Evolutionary conservation across 23 red algal species (phyloP).

Genomic region (Agarophyton chilense): DNA sequence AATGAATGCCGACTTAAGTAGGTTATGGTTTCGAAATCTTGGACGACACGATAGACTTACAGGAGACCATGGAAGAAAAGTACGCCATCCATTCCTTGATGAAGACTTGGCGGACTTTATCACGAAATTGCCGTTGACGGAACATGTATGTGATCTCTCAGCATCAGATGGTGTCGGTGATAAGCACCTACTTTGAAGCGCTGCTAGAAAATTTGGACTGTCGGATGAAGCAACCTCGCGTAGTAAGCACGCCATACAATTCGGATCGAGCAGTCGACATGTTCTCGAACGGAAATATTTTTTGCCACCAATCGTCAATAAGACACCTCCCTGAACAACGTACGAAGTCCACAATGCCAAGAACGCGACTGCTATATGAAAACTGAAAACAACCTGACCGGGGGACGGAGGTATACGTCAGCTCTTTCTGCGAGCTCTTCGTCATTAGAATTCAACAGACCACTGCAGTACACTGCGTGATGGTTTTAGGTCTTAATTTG

Average conservation of each 20-base stretch:
- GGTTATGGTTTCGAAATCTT: constrained; percentile 95
- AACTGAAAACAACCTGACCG: constrained; percentile 46
- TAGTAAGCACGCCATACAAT: constrained; percentile 84
- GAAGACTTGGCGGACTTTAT: constrained; percentile 69
- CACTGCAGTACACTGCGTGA: no score
- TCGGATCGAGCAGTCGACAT: constrained; percentile 79
- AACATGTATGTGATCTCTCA: constrained; percentile 58
- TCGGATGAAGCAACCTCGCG: constrained; percentile 35
- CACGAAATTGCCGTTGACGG: constrained; percentile 43
- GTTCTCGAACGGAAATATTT: constrained; percentile 54
- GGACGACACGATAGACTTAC: constrained; percentile 88
- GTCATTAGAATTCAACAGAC: neutral
- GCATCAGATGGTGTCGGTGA: constrained; percentile 72
- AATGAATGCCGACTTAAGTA: constrained; percentile 85
- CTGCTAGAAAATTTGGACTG: constrained; percentile 50
- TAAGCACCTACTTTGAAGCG: constrained; percentile 74
- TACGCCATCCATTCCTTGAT: constrained; percentile 83
- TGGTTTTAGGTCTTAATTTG: no score
- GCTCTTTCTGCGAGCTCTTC: constrained; percentile 12
- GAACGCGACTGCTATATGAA: neutral
- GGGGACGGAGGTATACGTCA: constrained; percentile 63
- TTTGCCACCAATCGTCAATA: neutral
- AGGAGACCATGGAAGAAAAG: constrained; percentile 75
- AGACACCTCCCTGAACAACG: neutral
- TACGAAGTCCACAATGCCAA: neutral